A percentile compares a stretch with the other conserved stretches of the same genome.
Evolutionary conservation across 176 grass and related monocot genomes (phyloP).

Genomic region (Oryza brachyantha): DNA sequence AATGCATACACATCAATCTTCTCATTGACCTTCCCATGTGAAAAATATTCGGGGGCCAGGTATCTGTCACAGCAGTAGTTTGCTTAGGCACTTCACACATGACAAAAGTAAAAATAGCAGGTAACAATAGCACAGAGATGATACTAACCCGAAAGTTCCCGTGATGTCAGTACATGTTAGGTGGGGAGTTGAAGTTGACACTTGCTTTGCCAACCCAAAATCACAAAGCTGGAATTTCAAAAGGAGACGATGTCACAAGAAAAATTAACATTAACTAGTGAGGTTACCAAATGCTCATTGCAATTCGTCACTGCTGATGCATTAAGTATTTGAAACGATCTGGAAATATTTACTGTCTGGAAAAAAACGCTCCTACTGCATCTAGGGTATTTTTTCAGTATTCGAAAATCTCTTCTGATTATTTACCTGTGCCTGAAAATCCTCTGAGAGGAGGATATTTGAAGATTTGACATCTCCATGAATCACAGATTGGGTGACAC

Average conservation of each 20-base stretch:
- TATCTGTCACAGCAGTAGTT: conserved; percentile 58
- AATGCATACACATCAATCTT: conserved; percentile 97
- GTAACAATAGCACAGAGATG: neutral
- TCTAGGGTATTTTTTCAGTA: conserved; percentile 6
- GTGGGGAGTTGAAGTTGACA: conserved; percentile 62
- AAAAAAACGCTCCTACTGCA: neutral
- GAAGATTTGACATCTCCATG: conserved; percentile 97
- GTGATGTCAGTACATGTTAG: conserved; percentile 82
- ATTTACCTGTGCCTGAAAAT: conserved; percentile 80
- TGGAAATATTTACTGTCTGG: neutral
- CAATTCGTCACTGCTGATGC: conserved; percentile 11
- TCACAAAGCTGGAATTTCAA: conserved; percentile 77
- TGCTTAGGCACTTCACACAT: conserved; percentile 31
- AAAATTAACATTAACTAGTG: conserved; percentile 4
- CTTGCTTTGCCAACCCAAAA: conserved; percentile 91
- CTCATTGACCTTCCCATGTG: conserved; percentile 76
- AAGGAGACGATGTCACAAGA: conserved; percentile 29
- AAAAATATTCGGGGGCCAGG: conserved; percentile 93
- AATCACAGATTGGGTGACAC: conserved; percentile 56
- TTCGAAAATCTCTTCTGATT: conserved; percentile 18
- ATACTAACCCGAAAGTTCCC: conserved; percentile 89
- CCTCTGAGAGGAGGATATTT: conserved; percentile 84
- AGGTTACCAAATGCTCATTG: neutral
- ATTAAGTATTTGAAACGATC: neutral
- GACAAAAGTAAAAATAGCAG: conserved; percentile 16